Evolutionary conservation across 371 early-diverging fungal genomes (phyloP), one percentile per base, ranked within the genome.

Genomic region (Mucor sp.): DNA sequence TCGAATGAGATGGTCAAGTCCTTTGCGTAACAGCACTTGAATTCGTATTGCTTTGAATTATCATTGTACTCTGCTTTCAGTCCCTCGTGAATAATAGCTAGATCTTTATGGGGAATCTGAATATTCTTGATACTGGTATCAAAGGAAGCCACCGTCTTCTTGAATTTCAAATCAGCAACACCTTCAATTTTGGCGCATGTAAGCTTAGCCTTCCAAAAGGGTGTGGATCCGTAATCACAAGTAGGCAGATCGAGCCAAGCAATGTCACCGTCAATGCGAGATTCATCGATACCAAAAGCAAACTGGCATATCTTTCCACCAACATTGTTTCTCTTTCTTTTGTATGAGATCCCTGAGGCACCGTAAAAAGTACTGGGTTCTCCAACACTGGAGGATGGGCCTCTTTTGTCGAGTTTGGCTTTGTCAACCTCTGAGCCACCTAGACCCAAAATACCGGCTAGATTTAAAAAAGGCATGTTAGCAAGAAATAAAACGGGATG

Each of bases 141-240:
- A 37, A 82, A 70, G 0, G 74, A 68, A 19, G 77, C 80, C 50
- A 78, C 48, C 7, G 82, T 71, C 37, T 77, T 75, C 3, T 70
- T 66, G 1, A 80, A 68, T 27, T 76, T 78, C 32, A 82, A 61
- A 55, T 79, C 78, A 6, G 72, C n/a, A 35, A 27, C 37, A 47
- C 66, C 33, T 25, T 76, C 78, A 32, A 79, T 66, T n/a, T 74
- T 77, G 35, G 77, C 74, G 62, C 77, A 78, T 15, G 57, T 75
- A 14, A 82, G 28, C 14, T 65, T 66, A 3, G 79, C 67, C 43
- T 82, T 82, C 80, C 80, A 82, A 48, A 74, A 82, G 23, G 75
- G 78, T 0, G 76, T 74, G 3, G 65, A 57, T 19, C 80, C 74
- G 60, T 72, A 78, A n/a, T 78, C 77, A 50, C 77, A 80, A 4